These are phyloP conservation scores for Nephelium lappaceum DNA, from an alignment of 345 rosid genomes.

Conservation along the genomic window DNA sequence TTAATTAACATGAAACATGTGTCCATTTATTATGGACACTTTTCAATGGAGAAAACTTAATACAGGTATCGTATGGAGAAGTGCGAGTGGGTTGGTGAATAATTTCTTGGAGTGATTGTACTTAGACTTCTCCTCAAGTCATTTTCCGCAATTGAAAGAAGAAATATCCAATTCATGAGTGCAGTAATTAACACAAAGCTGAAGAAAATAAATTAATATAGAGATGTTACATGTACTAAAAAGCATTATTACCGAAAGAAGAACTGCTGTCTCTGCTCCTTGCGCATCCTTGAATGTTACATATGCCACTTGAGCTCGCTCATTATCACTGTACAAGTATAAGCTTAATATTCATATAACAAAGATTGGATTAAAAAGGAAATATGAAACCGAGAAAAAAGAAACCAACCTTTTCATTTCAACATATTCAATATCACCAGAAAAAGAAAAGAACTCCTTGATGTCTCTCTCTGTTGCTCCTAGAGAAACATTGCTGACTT, in stretches of 20 bases:
- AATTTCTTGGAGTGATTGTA: neutral
- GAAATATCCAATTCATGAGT: neutral
- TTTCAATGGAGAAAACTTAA: neutral
- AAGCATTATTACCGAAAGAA: conserved; percentile 65
- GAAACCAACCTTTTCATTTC: conserved; percentile 63
- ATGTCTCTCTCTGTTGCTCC: conserved; percentile 72
- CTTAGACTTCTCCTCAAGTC: neutral
- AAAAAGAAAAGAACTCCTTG: conserved; percentile 82
- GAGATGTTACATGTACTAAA: neutral
- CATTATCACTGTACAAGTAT: conserved; percentile 57
- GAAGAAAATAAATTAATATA: conserved; percentile 15
- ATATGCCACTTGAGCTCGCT: conserved; percentile 54
- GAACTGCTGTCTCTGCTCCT: conserved; percentile 68
- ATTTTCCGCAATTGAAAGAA: neutral
- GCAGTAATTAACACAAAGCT: neutral
- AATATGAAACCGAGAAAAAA: conserved; percentile 4
- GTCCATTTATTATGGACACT: neutral
- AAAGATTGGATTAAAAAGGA: conserved; percentile 1
- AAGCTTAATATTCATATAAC: conserved; percentile 19
- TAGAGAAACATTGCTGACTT: conserved; percentile 72
- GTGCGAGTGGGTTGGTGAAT: neutral
- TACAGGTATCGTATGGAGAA: neutral
- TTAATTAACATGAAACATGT: neutral
- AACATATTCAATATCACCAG: conserved; percentile 74
- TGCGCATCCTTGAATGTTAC: conserved; percentile 65